A percentile compares a stretch with the other conserved stretches of the same genome.
phyloP scores from a whole-genome alignment of 2,329 filamentous ascomycete species.

The Trichoderma arundinaceum region DNA sequence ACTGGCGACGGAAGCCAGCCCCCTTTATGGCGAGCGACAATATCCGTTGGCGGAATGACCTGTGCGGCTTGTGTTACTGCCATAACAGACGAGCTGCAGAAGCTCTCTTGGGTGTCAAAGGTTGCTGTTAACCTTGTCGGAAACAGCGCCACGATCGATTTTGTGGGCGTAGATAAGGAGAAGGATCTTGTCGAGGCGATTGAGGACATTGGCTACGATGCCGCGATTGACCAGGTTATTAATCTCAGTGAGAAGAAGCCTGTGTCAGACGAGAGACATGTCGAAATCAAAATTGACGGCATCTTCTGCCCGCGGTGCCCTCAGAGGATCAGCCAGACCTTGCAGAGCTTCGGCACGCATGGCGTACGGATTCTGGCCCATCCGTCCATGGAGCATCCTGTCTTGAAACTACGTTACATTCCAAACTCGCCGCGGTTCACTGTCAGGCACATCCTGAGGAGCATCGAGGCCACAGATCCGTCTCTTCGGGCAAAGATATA shows the following conservation, averaged over 20 bases:
- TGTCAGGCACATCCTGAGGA: slow-evolving; percentile 72
- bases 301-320: slow-evolving; percentile 79
- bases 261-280: slow-evolving; percentile 53
- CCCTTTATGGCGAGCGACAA: slow-evolving; percentile 53
- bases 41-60: slow-evolving; percentile 75
- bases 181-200: slow-evolving; percentile 54
- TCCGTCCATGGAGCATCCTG: slow-evolving; percentile 65
- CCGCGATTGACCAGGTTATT: slow-evolving; percentile 59
- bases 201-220: slow-evolving; percentile 70
- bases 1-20: slow-evolving; percentile 30
- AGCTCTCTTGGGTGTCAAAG: slow-evolving; percentile 61
- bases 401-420: slow-evolving; percentile 72
- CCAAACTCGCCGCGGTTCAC: slow-evolving; percentile 73
- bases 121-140: slow-evolving; percentile 68
- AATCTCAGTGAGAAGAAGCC: slow-evolving; percentile 51
- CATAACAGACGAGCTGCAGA: slow-evolving; percentile 64
- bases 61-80: slow-evolving; percentile 71
- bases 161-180: slow-evolving; percentile 45
- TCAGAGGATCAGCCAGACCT: slow-evolving; percentile 57
- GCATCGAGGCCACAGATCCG: slow-evolving; percentile 69
- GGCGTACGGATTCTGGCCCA: slow-evolving; percentile 59
- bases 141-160: slow-evolving; percentile 69
- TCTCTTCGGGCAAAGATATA: slow-evolving; percentile 72
- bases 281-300: slow-evolving; percentile 71
- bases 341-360: slow-evolving; percentile 58